Percentiles rank a stretch among this genome's conserved stretches.
phyloP scores from a whole-genome alignment of 352 stramenopile species.

The Phytopythium aichiense region DNA sequence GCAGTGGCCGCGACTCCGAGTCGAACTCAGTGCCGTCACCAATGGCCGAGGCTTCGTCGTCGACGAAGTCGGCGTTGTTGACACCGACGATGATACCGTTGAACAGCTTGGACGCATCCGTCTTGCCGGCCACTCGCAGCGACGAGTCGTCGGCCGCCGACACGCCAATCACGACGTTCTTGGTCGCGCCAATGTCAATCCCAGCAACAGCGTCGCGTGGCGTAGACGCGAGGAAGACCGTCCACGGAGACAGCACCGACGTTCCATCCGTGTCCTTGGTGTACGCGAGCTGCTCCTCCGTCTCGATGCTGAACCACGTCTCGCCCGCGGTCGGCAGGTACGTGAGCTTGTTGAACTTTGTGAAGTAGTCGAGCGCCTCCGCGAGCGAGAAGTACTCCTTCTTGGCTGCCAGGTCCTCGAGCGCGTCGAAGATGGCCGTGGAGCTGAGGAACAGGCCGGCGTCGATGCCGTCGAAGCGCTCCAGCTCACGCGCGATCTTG shows the following conservation, averaged over 20 bases:
- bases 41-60: conserved; percentile 15
- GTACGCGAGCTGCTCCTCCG: conserved; percentile 72
- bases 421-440: conserved; percentile 57
- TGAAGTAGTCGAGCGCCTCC: conserved; percentile 69
- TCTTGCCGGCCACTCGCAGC: conserved; percentile 60
- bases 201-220: conserved; percentile 15
- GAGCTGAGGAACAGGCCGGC: conserved; percentile 73
- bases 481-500: conserved; percentile 52
- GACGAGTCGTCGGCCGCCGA: conserved; percentile 58
- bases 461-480: conserved; percentile 60
- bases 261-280: conserved; percentile 71
- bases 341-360: conserved; percentile 54
- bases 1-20: conserved; percentile 34
- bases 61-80: conserved; percentile 36
- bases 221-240: conserved; percentile 67
- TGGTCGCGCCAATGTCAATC: conserved; percentile 38
- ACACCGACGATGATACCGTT: conserved; percentile 73
- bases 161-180: conserved; percentile 75
- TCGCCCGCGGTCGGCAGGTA: conserved; percentile 63
- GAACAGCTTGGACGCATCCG: conserved; percentile 45
- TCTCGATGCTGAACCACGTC: conserved; percentile 84
- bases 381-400: conserved; percentile 75
- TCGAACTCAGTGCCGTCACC: conserved; percentile 18
- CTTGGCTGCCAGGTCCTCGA: conserved; percentile 52
- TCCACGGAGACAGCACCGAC: conserved; percentile 66